phyloP scores from a whole-genome alignment of 1,284 basidiomycete species.

The Microbotryum violaceum region DNA sequence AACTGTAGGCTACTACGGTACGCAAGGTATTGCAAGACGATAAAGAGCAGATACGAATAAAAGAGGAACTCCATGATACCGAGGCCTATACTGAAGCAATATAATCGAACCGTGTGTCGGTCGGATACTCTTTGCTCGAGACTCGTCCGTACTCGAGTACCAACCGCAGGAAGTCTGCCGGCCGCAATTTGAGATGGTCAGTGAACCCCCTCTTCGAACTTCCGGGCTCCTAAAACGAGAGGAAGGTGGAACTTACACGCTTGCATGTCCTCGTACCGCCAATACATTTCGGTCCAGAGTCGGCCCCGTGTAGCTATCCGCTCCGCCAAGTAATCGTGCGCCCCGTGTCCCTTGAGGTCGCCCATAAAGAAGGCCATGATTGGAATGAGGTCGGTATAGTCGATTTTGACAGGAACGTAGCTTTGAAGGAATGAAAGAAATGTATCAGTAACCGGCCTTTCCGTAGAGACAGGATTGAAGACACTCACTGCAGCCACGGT shows the following conservation, averaged over 20 bases:
- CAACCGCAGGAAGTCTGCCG: background rate
- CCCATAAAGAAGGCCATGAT: constrained; percentile 54
- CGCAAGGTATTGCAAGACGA: too few species aligned
- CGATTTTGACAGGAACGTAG: constrained; percentile 42
- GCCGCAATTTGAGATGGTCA: too few species aligned
- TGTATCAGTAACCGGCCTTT: background rate
- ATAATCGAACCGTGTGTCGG: too few species aligned
- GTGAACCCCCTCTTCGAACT: too few species aligned
- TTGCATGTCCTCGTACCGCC: constrained; percentile 23
- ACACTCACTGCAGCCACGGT: constrained; percentile 37
- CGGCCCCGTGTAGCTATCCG: constrained; percentile 30
- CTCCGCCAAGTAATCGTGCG: constrained; percentile 31
- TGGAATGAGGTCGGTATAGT: constrained; percentile 48
- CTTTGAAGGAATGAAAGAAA: background rate
- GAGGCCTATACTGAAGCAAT: too few species aligned
- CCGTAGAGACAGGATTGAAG: constrained; percentile 13
- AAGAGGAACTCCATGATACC: too few species aligned
- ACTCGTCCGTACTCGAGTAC: background rate
- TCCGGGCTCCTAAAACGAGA: background rate
- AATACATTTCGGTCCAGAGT: constrained; percentile 30
- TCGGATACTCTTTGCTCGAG: background rate
- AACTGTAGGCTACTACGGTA: too few species aligned
- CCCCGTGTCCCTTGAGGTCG: constrained; percentile 12
- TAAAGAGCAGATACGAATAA: too few species aligned
- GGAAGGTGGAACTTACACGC: background rate